phyloP scores from a whole-genome alignment of 2,329 filamentous ascomycete genomes.

The Colletotrichum graminicola region DNA sequence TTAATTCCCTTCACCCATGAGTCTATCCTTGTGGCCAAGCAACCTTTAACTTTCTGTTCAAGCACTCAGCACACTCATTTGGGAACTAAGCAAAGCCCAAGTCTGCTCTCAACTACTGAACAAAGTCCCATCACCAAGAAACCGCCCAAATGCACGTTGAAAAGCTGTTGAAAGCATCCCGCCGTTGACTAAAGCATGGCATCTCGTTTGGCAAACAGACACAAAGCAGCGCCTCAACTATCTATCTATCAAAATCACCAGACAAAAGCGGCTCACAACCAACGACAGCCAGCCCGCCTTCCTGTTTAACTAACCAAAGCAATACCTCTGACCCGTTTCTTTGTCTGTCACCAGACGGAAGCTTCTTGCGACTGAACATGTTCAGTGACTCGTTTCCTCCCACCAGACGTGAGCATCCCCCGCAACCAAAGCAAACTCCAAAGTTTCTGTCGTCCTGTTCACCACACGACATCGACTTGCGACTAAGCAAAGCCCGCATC shows the following conservation, averaged over 20 bases:
- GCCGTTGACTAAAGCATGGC: neutral
- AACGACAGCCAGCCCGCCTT: neutral
- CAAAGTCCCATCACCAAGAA: neutral
- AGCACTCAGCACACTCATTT: too few species aligned
- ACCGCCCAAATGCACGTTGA: neutral
- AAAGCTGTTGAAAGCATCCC: neutral
- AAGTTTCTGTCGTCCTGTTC: neutral
- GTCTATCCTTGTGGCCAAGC: too few species aligned
- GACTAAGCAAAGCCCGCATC: neutral
- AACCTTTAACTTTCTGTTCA: neutral
- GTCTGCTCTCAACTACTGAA: too few species aligned
- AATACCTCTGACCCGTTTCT: neutral
- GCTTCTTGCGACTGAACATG: neutral
- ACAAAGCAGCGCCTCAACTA: neutral
- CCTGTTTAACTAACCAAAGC: neutral
- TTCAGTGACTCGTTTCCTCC: neutral
- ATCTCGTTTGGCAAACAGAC: neutral
- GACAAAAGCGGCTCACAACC: neutral
- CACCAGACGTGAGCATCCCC: neutral
- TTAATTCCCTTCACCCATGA: too few species aligned
- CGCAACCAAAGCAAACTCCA: neutral
- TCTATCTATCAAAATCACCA: neutral
- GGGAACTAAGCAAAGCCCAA: neutral
- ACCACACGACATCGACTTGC: neutral
- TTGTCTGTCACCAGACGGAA: neutral